A percentile compares a stretch with the other conserved stretches of the same genome.
These are phyloP conservation scores for Bothriochloa decipiens DNA, from an alignment of 176 grass and related monocot species.

Conservation along the genomic window DNA sequence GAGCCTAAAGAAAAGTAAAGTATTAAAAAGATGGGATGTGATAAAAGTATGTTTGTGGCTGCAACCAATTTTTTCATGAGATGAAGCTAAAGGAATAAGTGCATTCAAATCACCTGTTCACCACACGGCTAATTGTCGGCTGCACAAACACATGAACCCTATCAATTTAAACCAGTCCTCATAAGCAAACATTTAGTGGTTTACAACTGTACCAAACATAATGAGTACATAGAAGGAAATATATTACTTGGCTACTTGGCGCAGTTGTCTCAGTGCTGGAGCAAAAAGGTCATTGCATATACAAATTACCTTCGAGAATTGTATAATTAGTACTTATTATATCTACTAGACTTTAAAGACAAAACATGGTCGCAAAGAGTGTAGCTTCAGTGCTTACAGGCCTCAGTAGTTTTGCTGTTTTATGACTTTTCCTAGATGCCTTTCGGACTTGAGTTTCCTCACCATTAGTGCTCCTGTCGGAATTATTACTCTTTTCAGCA, in stretches of 20 bases:
- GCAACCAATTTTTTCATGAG: neutral
- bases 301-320: constrained; percentile 82
- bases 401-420: constrained; percentile 62
- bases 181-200: constrained; percentile 27
- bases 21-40: constrained; percentile 34
- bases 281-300: constrained; percentile 99
- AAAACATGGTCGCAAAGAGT: constrained; percentile 10
- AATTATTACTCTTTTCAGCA: constrained; percentile 73
- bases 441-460: constrained; percentile 60
- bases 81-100: constrained; percentile 27
- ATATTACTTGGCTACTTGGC: constrained; percentile 93
- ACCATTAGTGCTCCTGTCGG: constrained; percentile 47
- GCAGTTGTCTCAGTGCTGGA: constrained; percentile 94
- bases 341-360: constrained; percentile 30
- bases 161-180: constrained; percentile 51
- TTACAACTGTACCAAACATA: constrained; percentile 19
- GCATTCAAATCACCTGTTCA: constrained; percentile 72
- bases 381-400: constrained; percentile 66
- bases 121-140: constrained; percentile 83
- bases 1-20: constrained; percentile 55
- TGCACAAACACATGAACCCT: constrained; percentile 92
- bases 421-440: constrained; percentile 72
- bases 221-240: constrained; percentile 28
- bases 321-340: constrained; percentile 4
- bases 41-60: constrained; percentile 33